phyloP scores from a whole-genome alignment of 2,329 filamentous ascomycete species.

The Monosporascus ibericus region DNA sequence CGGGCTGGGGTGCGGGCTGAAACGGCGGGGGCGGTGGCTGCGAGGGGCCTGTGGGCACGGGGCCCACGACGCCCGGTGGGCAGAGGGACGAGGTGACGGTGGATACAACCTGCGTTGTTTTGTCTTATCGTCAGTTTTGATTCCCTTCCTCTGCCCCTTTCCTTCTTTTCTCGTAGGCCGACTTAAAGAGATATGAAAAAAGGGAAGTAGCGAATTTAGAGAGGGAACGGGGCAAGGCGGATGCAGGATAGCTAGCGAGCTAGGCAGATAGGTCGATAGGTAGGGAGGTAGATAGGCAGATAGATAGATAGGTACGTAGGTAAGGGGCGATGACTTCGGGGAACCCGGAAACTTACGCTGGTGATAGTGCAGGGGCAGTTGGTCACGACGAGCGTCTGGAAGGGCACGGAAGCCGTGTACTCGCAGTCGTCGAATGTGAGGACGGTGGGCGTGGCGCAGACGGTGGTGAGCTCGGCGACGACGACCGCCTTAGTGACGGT shows the following conservation, averaged over 20 bases:
- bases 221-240: not conserved
- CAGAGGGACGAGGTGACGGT: conserved; percentile 17
- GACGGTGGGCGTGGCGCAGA: conserved; percentile 42
- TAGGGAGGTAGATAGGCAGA: not conserved
- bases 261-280: too few species aligned
- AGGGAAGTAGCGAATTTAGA: too few species aligned
- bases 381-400: conserved; percentile 46
- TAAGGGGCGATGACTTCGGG: not conserved
- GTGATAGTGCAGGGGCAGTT: conserved; percentile 46
- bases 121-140: conserved; percentile 5
- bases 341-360: conserved; percentile 15
- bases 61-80: conserved; percentile 7
- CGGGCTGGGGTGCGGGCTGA: too few species aligned
- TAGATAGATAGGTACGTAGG: too few species aligned
- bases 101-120: conserved; percentile 10
- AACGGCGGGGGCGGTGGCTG: not conserved
- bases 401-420: conserved; percentile 48
- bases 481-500: conserved; percentile 19
- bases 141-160: conserved; percentile 5
- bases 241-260: not conserved
- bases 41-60: not conserved
- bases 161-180: conserved; percentile 5
- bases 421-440: conserved; percentile 43
- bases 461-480: conserved; percentile 18
- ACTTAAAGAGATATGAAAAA: not conserved